Evolutionary conservation across 768 basidiomycete genomes (phyloP).

Genomic region (Galerina sulciceps): DNA sequence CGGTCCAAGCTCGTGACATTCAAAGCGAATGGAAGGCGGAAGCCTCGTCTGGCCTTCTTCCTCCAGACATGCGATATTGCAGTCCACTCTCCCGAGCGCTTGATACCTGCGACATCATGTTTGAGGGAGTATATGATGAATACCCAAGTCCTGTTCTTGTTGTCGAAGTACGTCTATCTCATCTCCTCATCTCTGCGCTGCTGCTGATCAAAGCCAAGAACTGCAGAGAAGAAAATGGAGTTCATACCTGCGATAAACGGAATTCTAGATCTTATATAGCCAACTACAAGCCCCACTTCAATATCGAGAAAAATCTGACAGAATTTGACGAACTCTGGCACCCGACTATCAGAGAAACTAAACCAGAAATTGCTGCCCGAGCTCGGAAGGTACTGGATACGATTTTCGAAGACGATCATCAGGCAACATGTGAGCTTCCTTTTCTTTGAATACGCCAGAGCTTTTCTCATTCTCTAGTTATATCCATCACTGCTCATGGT

Average conservation of each 20-base stretch:
- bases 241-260: constrained; percentile 75
- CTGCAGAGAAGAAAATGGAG: constrained; percentile 66
- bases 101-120: constrained; percentile 57
- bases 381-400: constrained; percentile 55
- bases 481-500: constrained; percentile 73
- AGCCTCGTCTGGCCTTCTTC: constrained; percentile 42
- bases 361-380: constrained; percentile 46
- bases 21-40: constrained; percentile 54
- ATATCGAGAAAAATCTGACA: constrained; percentile 58
- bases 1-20: constrained; percentile 54
- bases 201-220: constrained; percentile 43
- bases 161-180: constrained; percentile 52
- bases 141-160: constrained; percentile 40
- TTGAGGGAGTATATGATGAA: constrained; percentile 38
- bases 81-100: constrained; percentile 70
- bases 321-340: constrained; percentile 73
- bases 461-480: constrained; percentile 40
- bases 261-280: constrained; percentile 52
- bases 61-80: constrained; percentile 59
- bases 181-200: not conserved
- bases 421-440: constrained; percentile 48
- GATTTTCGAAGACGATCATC: constrained; percentile 51
- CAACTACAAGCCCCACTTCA: constrained; percentile 51
- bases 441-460: constrained; percentile 10
- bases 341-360: constrained; percentile 57